Evolutionary conservation across 768 basidiomycete genomes (phyloP).

Genomic region (Leccinum aurantiacum): DNA sequence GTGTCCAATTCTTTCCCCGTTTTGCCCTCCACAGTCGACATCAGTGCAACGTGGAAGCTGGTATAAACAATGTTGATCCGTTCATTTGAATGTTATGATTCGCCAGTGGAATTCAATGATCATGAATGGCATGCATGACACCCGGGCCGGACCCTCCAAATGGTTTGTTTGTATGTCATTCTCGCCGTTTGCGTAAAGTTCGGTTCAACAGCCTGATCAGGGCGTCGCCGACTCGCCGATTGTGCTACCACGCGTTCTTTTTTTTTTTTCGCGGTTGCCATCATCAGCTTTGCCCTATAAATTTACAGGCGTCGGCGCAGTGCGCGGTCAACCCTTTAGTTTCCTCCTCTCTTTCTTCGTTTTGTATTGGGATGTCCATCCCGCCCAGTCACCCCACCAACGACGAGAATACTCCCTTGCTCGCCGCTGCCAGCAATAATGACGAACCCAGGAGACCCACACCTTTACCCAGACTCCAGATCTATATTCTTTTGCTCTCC

Average conservation of each 20-base stretch:
- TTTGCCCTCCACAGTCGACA: not conserved
- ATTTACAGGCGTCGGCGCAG: slow-evolving; percentile 1
- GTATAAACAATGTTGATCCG: not conserved
- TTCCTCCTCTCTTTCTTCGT: not conserved
- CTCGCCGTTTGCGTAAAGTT: not conserved
- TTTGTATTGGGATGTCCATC: slow-evolving; percentile 17
- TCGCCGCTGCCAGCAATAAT: slow-evolving; percentile 13
- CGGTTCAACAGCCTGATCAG: not conserved
- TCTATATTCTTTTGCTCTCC: slow-evolving; percentile 42
- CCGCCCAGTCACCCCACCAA: slow-evolving; percentile 7
- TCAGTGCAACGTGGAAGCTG: not conserved
- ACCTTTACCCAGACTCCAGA: slow-evolving; percentile 47
- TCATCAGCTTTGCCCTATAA: slow-evolving; percentile 18
- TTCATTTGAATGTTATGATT: not conserved
- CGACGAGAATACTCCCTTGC: slow-evolving; percentile 26
- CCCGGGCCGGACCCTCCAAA: not conserved
- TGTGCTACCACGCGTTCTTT: not conserved
- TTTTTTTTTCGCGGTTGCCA: slow-evolving; percentile 7
- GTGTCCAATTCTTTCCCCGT: too few relatives aligned
- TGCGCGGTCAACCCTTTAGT: not conserved
- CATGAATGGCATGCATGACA: not conserved
- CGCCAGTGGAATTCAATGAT: not conserved
- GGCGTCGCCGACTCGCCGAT: not conserved
- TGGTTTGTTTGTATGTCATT: not conserved
- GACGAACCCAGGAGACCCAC: slow-evolving; percentile 31